Evolutionary conservation across 2,329 filamentous ascomycete genomes (phyloP).

Genomic region (Geosmithia morbida): DNA sequence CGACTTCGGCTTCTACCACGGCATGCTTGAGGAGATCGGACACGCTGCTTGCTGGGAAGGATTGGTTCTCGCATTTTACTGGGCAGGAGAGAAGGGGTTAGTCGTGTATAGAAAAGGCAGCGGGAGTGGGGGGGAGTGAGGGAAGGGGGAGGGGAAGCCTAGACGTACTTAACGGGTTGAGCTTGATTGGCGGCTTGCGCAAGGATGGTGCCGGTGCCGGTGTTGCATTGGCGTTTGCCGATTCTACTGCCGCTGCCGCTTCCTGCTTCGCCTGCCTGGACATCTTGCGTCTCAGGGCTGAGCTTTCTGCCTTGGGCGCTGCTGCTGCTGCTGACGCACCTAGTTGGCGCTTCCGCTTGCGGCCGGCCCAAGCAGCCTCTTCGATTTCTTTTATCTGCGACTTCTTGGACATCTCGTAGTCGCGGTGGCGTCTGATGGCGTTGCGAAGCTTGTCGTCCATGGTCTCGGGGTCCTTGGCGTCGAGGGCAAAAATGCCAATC

Average conservation of each 20-base stretch:
- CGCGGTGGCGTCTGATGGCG: conserved; percentile 46
- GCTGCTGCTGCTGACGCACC: conserved; percentile 8
- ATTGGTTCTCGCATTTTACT: conserved; percentile 32
- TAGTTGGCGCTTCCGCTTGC: conserved; percentile 20
- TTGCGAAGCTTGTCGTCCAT: conserved; percentile 36
- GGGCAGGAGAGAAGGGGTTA: neutral
- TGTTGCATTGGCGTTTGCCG: neutral
- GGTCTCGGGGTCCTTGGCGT: conserved; percentile 23
- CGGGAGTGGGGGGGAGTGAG: neutral
- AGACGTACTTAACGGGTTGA: conserved; percentile 1
- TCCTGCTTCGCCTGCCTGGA: neutral
- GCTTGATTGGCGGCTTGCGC: neutral
- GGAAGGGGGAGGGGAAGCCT: neutral
- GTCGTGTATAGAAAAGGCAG: neutral
- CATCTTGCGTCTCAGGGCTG: neutral
- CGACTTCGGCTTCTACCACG: conserved; percentile 25
- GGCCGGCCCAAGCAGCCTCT: conserved; percentile 19
- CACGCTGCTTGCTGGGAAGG: conserved; percentile 18
- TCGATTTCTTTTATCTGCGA: conserved; percentile 19
- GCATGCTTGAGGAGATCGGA: conserved; percentile 23
- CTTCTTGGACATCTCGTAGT: conserved; percentile 42
- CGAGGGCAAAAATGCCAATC: conserved; percentile 42
- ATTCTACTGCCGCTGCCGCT: neutral
- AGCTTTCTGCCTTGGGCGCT: conserved; percentile 9
- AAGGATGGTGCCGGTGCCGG: neutral